These are phyloP conservation scores for Salix caprea DNA, from an alignment of 345 rosid species.

Conservation along the genomic window DNA sequence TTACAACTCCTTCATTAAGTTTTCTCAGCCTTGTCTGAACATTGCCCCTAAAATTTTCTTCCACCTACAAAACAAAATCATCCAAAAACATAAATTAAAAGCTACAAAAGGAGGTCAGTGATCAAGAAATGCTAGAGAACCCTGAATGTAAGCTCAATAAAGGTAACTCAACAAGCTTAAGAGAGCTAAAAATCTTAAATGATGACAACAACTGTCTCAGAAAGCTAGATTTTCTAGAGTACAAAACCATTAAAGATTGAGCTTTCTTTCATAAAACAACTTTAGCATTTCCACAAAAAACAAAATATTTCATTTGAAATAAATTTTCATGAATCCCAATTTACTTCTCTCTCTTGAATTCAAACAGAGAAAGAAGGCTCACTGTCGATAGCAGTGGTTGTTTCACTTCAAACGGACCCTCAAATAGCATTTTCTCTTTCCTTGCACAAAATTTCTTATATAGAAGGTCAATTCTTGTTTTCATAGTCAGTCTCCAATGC, in stretches of 20 bases:
- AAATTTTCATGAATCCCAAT: not conserved
- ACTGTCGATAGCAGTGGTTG: not conserved
- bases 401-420: not conserved
- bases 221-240: not conserved
- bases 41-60: slow-evolving; percentile 88
- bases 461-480: no score
- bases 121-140: not conserved
- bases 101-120: not conserved
- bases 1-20: slow-evolving; percentile 77
- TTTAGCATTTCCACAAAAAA: not conserved
- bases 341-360: not conserved
- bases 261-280: no score
- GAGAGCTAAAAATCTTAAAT: not conserved
- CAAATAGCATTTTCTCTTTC: not conserved
- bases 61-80: slow-evolving; percentile 48
- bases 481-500: no score
- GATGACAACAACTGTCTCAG: not conserved
- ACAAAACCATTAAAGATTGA: not conserved
- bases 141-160: not conserved
- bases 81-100: slow-evolving; percentile 14
- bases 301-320: not conserved
- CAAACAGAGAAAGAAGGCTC: not conserved
- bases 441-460: not conserved
- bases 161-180: not conserved
- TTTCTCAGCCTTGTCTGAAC: slow-evolving; percentile 90